These are phyloP conservation scores for Holtermannia corniformis DNA, from an alignment of 768 basidiomycete genomes.

Conservation along the genomic window DNA sequence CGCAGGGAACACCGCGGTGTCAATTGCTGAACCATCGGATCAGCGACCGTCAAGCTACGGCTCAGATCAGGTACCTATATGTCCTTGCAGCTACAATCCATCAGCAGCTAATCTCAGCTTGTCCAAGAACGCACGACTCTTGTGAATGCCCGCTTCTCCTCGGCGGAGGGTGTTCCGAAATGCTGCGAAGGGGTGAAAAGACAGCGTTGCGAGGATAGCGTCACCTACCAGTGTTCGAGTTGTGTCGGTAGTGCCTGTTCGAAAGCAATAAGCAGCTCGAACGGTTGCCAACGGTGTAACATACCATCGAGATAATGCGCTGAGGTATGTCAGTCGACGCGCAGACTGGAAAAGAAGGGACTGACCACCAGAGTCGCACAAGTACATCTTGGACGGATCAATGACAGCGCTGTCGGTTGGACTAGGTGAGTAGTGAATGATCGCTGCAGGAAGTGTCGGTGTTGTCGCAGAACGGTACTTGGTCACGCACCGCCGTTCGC, in stretches of 20 bases:
- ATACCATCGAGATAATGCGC: conserved; percentile 70
- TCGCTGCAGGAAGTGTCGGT: conserved; percentile 47
- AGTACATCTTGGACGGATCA: conserved; percentile 52
- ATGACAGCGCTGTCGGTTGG: conserved; percentile 63
- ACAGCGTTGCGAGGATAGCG: background rate
- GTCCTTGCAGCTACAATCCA: conserved; percentile 31
- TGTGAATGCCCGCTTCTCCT: conserved; percentile 81
- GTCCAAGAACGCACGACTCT: conserved; percentile 49
- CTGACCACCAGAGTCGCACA: conserved; percentile 79
- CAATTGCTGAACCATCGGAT: conserved; percentile 51
- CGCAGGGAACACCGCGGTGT: conserved; percentile 68
- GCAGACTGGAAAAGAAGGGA: background rate
- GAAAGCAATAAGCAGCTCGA: conserved; percentile 4
- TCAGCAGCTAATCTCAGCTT: conserved; percentile 46
- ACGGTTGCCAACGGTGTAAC: background rate
- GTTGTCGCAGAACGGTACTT: background rate
- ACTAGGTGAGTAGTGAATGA: conserved; percentile 88
- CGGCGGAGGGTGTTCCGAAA: conserved; percentile 71
- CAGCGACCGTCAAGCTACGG: background rate
- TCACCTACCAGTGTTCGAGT: conserved; percentile 70
- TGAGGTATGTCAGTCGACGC: conserved; percentile 32
- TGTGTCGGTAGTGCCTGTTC: conserved; percentile 72
- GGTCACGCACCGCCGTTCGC: conserved; percentile 67
- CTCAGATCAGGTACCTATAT: conserved; percentile 16
- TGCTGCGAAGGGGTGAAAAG: conserved; percentile 47